phyloP scores from a whole-genome alignment of 257 asterid genomes.

The Nicotiana paniculata region DNA sequence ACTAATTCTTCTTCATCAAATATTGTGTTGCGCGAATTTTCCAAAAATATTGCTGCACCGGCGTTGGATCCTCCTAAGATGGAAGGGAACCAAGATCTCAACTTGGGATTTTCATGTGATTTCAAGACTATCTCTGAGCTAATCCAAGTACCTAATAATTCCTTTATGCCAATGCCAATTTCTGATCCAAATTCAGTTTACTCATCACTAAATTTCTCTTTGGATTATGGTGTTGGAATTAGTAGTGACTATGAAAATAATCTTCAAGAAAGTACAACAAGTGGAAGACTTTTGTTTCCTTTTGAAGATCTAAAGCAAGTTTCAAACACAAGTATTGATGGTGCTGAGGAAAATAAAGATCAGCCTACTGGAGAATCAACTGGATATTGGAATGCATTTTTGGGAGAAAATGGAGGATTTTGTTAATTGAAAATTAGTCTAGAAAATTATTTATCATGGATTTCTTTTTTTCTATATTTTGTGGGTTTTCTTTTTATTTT shows the following conservation, averaged over 20 bases:
- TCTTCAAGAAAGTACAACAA: constrained; percentile 32
- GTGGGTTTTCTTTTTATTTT: neutral
- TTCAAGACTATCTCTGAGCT: constrained; percentile 47
- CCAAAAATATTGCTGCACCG: constrained; percentile 14
- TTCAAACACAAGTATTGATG: constrained; percentile 15
- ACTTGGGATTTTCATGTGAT: constrained; percentile 46
- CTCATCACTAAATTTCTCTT: constrained; percentile 26
- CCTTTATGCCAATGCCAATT: constrained; percentile 37
- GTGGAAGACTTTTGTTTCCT: constrained; percentile 57
- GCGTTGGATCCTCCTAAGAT: neutral
- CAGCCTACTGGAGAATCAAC: constrained; percentile 17
- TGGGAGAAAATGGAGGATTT: constrained; percentile 65
- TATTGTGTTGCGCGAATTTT: constrained; percentile 23
- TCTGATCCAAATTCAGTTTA: constrained; percentile 28
- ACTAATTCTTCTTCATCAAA: constrained; percentile 15
- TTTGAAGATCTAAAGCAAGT: constrained; percentile 53
- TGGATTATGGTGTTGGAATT: constrained; percentile 48
- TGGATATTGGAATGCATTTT: constrained; percentile 63
- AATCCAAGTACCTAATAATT: constrained; percentile 43
- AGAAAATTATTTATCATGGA: too few species aligned
- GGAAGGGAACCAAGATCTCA: constrained; percentile 46
- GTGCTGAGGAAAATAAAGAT: constrained; percentile 27
- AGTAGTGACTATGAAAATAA: constrained; percentile 25
- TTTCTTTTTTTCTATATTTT: too few species aligned
- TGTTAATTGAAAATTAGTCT: constrained; percentile 26